Conservation (phyloP, 495 filamentous ascomycete species). For the Lichina pygmaea region DNA sequence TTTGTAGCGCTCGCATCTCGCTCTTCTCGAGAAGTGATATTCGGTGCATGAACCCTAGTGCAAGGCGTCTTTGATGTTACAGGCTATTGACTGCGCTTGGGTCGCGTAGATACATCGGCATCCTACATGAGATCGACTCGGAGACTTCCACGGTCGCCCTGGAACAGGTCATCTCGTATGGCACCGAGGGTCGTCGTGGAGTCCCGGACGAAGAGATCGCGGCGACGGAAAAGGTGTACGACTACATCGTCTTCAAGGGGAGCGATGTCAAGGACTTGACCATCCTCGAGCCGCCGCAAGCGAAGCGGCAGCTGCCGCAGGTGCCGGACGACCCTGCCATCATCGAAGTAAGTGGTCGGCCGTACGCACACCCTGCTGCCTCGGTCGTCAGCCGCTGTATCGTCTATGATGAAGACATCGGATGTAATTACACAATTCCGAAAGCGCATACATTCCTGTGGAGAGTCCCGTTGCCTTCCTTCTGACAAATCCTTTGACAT, state of each 20-base stretch:
- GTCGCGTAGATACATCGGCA: conserved; percentile 58
- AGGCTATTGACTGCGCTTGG: conserved; percentile 8
- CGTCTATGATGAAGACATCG: conserved; percentile 53
- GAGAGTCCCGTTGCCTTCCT: conserved; percentile 99
- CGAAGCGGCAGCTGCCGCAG: conserved; percentile 42
- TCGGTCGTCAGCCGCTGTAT: neutral
- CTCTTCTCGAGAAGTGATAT: conserved; percentile 96
- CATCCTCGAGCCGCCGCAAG: conserved; percentile 52
- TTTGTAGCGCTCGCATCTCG: conserved; percentile 42
- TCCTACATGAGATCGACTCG: conserved; percentile 91
- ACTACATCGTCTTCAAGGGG: conserved; percentile 97
- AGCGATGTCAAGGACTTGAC: conserved; percentile 96
- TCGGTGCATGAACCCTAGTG: conserved; percentile 25
- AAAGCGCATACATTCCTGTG: conserved; percentile 88
- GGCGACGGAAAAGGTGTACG: conserved; percentile 64
- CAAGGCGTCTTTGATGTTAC: neutral
- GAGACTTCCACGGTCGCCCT: conserved; percentile 88
- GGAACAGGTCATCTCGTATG: conserved; percentile 77
- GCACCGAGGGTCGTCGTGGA: conserved; percentile 68
- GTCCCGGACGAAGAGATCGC: conserved; percentile 57
- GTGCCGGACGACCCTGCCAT: conserved; percentile 93
- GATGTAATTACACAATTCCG: conserved; percentile 54
- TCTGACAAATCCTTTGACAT: conserved; percentile 35
- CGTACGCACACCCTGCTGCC: neutral
- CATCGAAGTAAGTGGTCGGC: conserved; percentile 53